Evolutionary conservation across 768 basidiomycete genomes (phyloP), one percentile per base, ranked within the genome.

Genomic region (Boletellus sp.): DNA sequence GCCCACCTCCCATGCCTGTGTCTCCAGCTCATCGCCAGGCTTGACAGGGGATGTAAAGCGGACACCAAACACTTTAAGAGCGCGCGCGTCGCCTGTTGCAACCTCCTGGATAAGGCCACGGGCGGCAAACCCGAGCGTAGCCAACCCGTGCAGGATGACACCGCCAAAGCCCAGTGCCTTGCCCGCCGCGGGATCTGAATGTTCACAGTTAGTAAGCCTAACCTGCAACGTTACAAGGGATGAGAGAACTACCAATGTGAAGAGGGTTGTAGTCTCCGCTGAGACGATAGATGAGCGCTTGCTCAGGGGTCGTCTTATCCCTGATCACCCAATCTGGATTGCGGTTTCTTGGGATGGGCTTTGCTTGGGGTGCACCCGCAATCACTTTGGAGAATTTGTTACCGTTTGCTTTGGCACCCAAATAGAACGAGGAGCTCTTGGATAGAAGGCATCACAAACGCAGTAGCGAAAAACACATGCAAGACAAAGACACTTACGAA

Each of bases 11-110:
- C 90, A 92, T 33, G 83, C 78, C 41, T 75, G 73, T 9, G 87
- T 90, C 77, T 92, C 85, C 26, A 92, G 75, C 36, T 75, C 78
- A 63, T 92, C 88, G 0, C 90, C 90, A 9, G 90, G 90, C 66
- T 79, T 84, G 11, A 93, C 89, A 26, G 90, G 91, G 1, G 86
- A 75, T 0, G 89, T 90, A 73, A 94, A 94, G 23, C 87, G 75
- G 26, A 77, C 83, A 13, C 84, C 84, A 60, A 87, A 86, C 57
- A 81, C 74, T 53, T 76, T 81, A 53, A 94, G 71, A 2, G 84
- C 73, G 4, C 72, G 72, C 3, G 85, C 76, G 55, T 87, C 79
- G 38, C 78, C 77, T 0, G 74, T 77, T 0, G 81, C 88, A 12
- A 84, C 75, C 2, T 76, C 74, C 50, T 77, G 76, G 53, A 94